Percentiles rank a stretch among this genome's conserved stretches.
phyloP scores from a whole-genome alignment of 345 rosid species.

The Luvunga scandens region DNA sequence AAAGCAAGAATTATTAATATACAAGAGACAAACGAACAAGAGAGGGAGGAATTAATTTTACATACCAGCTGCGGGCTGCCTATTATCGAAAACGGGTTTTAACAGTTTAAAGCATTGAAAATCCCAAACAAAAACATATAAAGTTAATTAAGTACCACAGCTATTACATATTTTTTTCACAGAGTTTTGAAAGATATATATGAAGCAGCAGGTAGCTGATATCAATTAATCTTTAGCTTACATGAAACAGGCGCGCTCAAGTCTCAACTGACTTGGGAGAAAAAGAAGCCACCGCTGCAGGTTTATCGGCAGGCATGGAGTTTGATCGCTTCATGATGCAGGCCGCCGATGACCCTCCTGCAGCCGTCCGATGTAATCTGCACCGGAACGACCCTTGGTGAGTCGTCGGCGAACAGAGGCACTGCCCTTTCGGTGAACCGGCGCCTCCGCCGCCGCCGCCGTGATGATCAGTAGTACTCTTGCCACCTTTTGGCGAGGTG shows the following conservation, averaged over 20 bases:
- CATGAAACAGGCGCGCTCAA: not conserved
- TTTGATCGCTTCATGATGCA: conserved; percentile 54
- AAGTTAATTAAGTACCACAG: not conserved
- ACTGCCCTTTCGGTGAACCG: conserved; percentile 42
- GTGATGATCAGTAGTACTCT: not conserved
- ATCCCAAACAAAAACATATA: not conserved
- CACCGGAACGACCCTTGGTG: conserved; percentile 74
- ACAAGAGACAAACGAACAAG: too few species aligned
- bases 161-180: not conserved
- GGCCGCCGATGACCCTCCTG: conserved; percentile 26
- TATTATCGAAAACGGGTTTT: not conserved
- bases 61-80: not conserved
- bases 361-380: conserved; percentile 42
- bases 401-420: conserved; percentile 71
- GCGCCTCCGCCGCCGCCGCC: not conserved
- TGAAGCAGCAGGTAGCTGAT: not conserved
- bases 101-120: not conserved
- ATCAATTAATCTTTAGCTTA: not conserved
- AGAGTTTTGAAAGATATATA: not conserved
- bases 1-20: too few species aligned
- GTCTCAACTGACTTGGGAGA: conserved; percentile 33
- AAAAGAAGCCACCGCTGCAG: conserved; percentile 19
- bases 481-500: conserved; percentile 34
- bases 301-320: conserved; percentile 46
- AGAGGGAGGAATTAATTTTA: not conserved